phyloP scores from a whole-genome alignment of 257 asterid species.

The Mentha longifolia region DNA sequence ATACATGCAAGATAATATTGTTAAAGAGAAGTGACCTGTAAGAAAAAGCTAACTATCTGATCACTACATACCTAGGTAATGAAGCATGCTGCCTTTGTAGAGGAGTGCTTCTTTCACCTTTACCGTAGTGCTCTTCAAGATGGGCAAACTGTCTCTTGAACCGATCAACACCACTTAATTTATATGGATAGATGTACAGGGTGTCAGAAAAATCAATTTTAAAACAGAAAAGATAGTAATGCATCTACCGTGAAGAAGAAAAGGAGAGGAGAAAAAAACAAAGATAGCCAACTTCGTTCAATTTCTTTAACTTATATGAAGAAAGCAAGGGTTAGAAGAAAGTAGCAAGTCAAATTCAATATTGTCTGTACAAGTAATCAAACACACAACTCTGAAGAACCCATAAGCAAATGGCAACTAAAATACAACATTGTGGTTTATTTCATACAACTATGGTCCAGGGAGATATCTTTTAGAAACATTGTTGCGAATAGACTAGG shows the following conservation, averaged over 20 bases:
- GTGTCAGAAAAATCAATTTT: constrained; percentile 25
- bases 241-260: not conserved
- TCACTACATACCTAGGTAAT: constrained; percentile 74
- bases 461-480: no score
- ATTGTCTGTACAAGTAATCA: no score
- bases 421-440: not conserved
- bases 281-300: no score
- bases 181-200: constrained; percentile 18
- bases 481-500: not conserved
- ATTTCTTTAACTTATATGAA: no score
- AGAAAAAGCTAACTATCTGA: constrained; percentile 1
- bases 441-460: not conserved
- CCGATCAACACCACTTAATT: constrained; percentile 87
- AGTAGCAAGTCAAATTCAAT: no score
- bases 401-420: not conserved
- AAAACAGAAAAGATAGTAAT: constrained; percentile 8
- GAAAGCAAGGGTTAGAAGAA: no score
- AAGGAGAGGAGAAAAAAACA: no score
- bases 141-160: constrained; percentile 97
- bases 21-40: not conserved
- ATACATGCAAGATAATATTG: not conserved
- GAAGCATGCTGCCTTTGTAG: constrained; percentile 86
- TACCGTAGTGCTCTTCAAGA: constrained; percentile 84
- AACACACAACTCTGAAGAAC: not conserved
- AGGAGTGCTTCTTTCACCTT: constrained; percentile 81